A percentile compares a stretch with the other conserved stretches of the same genome.
Conservation (phyloP, 306 rosid species). For the Lathyrus tuberosus region DNA sequence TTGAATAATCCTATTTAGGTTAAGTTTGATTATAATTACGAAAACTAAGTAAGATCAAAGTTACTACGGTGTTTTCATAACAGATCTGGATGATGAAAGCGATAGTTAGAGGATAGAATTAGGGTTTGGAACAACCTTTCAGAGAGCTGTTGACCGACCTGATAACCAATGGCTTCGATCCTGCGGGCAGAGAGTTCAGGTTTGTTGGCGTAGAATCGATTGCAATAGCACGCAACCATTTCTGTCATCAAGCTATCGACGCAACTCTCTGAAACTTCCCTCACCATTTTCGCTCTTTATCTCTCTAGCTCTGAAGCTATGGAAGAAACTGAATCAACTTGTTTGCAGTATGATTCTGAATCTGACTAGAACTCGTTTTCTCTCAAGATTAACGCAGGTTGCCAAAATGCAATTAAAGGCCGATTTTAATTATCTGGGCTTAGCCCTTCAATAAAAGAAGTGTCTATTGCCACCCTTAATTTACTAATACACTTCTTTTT, state of each 20-base stretch:
- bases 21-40: background rate
- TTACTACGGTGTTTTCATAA: background rate
- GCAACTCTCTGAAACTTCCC: conserved; percentile 94
- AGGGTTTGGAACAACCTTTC: conserved; percentile 65
- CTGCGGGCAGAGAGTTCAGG: conserved; percentile 96
- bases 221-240: conserved; percentile 84
- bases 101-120: background rate
- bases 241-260: conserved; percentile 84
- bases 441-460: background rate
- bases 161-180: conserved; percentile 96
- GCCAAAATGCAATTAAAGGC: conserved; percentile 1
- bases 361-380: background rate
- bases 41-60: background rate
- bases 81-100: conserved; percentile 33
- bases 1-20: background rate
- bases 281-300: conserved; percentile 57
- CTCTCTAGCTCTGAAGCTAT: conserved; percentile 25
- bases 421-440: conserved; percentile 9
- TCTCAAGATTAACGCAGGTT: background rate
- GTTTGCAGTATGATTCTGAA: background rate
- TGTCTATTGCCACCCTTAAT: background rate
- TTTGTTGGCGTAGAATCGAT: conserved; percentile 83
- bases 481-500: background rate
- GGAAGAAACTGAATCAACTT: conserved; percentile 18
- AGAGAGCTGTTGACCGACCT: conserved; percentile 98